Conservation (phyloP, 192 early-diverging fungal genomes). For the Coemansia sp. region DNA sequence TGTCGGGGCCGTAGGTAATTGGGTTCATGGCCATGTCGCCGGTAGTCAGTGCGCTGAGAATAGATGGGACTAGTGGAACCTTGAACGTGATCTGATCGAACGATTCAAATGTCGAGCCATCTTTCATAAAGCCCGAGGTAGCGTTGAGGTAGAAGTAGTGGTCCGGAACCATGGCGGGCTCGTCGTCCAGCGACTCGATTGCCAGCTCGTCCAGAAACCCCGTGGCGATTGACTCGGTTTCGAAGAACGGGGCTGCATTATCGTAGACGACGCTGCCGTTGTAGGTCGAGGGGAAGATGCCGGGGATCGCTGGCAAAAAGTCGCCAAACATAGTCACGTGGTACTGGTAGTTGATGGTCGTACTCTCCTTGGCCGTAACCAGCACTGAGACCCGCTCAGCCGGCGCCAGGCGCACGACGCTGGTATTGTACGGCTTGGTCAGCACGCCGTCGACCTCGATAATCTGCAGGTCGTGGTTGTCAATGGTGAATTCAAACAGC, state of each 20-base stretch:
- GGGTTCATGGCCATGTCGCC: constrained; percentile 53
- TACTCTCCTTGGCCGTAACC: constrained; percentile 60
- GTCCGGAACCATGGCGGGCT: constrained; percentile 52
- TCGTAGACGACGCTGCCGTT: constrained; percentile 59
- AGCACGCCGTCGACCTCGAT: constrained; percentile 76
- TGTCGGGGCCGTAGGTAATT: constrained; percentile 62
- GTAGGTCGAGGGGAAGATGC: constrained; percentile 52
- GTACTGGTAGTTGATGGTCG: constrained; percentile 62
- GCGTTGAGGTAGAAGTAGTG: constrained; percentile 56
- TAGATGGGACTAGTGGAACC: constrained; percentile 59
- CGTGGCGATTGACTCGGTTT: constrained; percentile 12
- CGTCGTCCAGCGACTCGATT: constrained; percentile 54
- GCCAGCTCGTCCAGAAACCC: constrained; percentile 38
- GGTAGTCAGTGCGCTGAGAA: constrained; percentile 63
- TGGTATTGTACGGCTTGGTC: constrained; percentile 51
- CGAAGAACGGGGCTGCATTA: background rate
- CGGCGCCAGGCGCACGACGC: constrained; percentile 56
- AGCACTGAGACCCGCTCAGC: constrained; percentile 78
- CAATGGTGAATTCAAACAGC: constrained; percentile 69
- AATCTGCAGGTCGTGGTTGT: constrained; percentile 67
- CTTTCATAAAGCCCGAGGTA: constrained; percentile 13
- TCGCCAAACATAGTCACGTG: constrained; percentile 67
- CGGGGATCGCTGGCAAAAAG: constrained; percentile 65
- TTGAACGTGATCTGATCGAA: constrained; percentile 30
- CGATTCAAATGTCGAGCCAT: background rate